These are phyloP conservation scores for Apostasia shenzhenica DNA, from an alignment of 106 monocot species.

Conservation along the genomic window DNA sequence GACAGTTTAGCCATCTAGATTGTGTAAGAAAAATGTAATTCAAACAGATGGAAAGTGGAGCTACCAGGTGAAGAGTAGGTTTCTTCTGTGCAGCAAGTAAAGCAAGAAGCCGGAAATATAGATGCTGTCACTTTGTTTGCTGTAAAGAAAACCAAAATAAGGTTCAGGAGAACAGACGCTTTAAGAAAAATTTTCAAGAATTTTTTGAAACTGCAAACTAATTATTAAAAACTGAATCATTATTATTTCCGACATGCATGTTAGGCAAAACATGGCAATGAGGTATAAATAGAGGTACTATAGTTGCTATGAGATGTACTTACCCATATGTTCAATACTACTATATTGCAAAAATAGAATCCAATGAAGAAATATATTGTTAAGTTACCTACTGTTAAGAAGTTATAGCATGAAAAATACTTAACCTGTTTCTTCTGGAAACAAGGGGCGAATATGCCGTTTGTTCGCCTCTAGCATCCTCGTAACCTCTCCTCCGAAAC, in stretches of 20 bases:
- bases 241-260: not conserved
- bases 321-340: not conserved
- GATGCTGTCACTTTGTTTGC: constrained; percentile 40
- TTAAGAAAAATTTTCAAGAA: not conserved
- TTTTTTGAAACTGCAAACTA: not conserved
- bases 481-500: constrained; percentile 86
- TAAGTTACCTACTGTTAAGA: too few species aligned
- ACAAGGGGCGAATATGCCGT: constrained; percentile 50
- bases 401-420: not conserved
- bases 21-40: not conserved
- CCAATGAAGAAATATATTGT: too few species aligned
- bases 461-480: constrained; percentile 92
- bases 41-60: not conserved
- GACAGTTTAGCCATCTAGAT: too few species aligned
- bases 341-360: not conserved
- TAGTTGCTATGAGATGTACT: not conserved
- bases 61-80: constrained; percentile 39
- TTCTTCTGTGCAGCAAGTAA: constrained; percentile 52
- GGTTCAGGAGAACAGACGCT: constrained; percentile 4
- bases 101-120: constrained; percentile 31
- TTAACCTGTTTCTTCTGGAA: constrained; percentile 52
- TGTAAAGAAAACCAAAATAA: constrained; percentile 23
- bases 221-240: not conserved
- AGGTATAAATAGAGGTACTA: not conserved
- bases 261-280: not conserved